These are phyloP conservation scores for Thyridium curvatum DNA, from an alignment of 2,329 filamentous ascomycete species.

Conservation along the genomic window DNA sequence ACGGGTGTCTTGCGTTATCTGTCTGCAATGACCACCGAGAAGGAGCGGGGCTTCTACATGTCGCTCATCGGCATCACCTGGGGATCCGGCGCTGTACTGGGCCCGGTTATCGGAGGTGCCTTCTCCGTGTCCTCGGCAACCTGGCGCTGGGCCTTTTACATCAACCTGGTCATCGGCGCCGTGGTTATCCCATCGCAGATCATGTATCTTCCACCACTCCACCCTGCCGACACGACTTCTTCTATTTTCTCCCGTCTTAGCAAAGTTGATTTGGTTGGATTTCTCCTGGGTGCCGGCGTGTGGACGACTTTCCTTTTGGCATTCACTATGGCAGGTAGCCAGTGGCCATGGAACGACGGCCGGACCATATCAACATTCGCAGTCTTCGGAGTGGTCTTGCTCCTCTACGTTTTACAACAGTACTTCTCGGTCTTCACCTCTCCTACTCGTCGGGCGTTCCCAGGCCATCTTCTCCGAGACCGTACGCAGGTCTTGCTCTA, in stretches of 20 bases:
- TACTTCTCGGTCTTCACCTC: constrained; percentile 31
- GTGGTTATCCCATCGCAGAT: constrained; percentile 35
- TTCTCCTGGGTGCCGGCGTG: constrained; percentile 32
- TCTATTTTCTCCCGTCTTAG: constrained; percentile 11
- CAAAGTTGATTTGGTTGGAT: constrained; percentile 38
- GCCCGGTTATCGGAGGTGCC: constrained; percentile 17
- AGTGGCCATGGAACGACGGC: constrained; percentile 39
- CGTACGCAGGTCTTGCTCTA: constrained; percentile 34
- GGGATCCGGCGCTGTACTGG: constrained; percentile 30
- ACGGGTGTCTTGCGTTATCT: constrained; percentile 20
- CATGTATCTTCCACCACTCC: constrained; percentile 26
- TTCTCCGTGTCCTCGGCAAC: constrained; percentile 18
- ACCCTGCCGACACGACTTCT: constrained; percentile 4
- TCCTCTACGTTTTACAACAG: constrained; percentile 37
- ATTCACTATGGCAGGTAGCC: constrained; percentile 39
- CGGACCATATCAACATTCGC: constrained; percentile 38
- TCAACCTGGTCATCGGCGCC: constrained; percentile 39
- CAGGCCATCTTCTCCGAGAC: constrained; percentile 30
- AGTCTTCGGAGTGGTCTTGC: constrained; percentile 30
- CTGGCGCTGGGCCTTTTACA: constrained; percentile 39
- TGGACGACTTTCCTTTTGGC: constrained; percentile 35
- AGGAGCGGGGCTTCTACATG: constrained; percentile 25
- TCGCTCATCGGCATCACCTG: constrained; percentile 20
- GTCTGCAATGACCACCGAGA: constrained; percentile 16
- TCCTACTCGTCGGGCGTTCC: constrained; percentile 31